These are phyloP conservation scores for Hanseniaspora thailandica DNA, from an alignment of 805 yeast genomes.

Conservation along the genomic window DNA sequence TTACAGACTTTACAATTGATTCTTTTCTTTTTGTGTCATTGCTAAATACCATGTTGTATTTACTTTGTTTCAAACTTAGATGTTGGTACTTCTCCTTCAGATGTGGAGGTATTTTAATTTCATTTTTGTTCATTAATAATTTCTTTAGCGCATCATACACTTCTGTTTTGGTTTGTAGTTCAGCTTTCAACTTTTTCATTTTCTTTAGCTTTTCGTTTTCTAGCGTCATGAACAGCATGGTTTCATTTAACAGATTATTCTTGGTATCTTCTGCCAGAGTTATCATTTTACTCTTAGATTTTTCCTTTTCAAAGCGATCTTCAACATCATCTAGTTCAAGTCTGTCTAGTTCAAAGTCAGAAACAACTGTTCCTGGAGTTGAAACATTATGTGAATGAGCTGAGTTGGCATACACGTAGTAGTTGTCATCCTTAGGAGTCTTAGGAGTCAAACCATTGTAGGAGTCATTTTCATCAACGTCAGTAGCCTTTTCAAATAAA, in stretches of 20 bases:
- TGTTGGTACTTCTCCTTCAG: not conserved
- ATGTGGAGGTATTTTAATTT: not conserved
- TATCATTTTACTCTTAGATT: not conserved
- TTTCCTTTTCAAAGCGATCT: conserved; percentile 15
- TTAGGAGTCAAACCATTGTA: conserved; percentile 28
- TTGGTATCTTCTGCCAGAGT: not conserved
- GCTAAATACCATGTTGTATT: not conserved
- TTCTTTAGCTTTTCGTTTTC: conserved; percentile 10
- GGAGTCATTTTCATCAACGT: not conserved
- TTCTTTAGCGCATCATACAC: not conserved
- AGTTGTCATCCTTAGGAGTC: conserved; percentile 32
- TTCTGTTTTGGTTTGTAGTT: not conserved
- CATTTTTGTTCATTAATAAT: not conserved
- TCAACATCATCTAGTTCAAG: conserved; percentile 17
- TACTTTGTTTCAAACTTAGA: not conserved
- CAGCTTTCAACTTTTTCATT: not conserved
- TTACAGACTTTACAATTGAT: not conserved
- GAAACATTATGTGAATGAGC: not conserved
- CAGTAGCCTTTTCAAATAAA: not conserved
- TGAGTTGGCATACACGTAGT: conserved; percentile 19
- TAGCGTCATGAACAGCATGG: not conserved
- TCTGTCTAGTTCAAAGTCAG: conserved; percentile 17
- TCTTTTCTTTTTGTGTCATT: not conserved
- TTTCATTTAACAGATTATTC: conserved; percentile 1
- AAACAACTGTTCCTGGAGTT: conserved; percentile 5